A percentile compares a stretch with the other conserved stretches of the same genome.
Conservation (phyloP, 371 early-diverging fungal genomes). For the Mortierella sp. region DNA sequence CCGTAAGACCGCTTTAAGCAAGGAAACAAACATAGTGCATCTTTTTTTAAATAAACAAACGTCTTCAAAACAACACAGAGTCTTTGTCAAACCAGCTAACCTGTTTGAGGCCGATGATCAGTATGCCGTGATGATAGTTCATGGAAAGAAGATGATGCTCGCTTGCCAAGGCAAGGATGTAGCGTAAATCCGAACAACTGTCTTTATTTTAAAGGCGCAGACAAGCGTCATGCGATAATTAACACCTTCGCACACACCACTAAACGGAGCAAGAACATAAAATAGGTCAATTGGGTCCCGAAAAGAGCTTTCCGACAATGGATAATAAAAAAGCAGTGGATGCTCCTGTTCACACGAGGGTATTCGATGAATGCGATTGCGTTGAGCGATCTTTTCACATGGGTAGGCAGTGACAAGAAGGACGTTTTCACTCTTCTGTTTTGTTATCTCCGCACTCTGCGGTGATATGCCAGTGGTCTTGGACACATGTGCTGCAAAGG, state of each 20-base stretch:
- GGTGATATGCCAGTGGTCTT: not conserved
- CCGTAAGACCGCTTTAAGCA: too few relatives aligned
- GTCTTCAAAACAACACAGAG: too few relatives aligned
- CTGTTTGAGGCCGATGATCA: too few relatives aligned
- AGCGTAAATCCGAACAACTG: too few relatives aligned
- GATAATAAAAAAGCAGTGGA: too few relatives aligned
- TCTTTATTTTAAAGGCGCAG: not conserved
- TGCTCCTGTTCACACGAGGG: not conserved
- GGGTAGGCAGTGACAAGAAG: not conserved
- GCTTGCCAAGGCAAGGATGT: not conserved
- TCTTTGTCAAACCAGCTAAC: too few relatives aligned
- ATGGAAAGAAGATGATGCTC: not conserved
- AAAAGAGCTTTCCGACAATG: not conserved
- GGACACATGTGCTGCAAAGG: constrained; percentile 4
- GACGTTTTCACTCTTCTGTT: not conserved
- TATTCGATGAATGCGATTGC: not conserved
- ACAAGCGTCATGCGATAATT: too few relatives aligned
- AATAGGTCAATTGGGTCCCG: not conserved
- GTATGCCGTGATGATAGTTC: not conserved
- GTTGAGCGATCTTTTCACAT: constrained; percentile 5
- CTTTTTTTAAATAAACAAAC: too few relatives aligned
- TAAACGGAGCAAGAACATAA: not conserved
- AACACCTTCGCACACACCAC: too few relatives aligned
- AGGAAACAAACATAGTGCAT: too few relatives aligned
- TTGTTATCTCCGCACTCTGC: not conserved